phyloP scores from a whole-genome alignment of 805 yeast genomes.

The Candida montana region DNA sequence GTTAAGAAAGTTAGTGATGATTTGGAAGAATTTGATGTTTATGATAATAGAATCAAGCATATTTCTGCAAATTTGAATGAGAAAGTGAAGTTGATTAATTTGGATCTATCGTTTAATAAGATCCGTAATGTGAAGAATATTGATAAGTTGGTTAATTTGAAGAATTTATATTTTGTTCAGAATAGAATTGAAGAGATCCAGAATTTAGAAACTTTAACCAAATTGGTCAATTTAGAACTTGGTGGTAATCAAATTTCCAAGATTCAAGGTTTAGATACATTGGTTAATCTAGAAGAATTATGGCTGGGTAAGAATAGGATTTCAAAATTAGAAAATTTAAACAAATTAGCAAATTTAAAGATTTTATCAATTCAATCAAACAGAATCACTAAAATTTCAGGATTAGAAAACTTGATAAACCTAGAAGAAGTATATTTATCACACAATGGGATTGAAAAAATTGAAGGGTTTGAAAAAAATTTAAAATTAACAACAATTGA shows the following conservation, averaged over 20 bases:
- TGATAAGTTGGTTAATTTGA: constrained; percentile 53
- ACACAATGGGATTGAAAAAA: constrained; percentile 68
- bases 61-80: constrained; percentile 66
- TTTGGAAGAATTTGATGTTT: constrained; percentile 77
- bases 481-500: constrained; percentile 68
- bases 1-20: constrained; percentile 55
- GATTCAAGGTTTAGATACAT: constrained; percentile 51
- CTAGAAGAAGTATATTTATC: constrained; percentile 85
- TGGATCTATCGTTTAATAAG: constrained; percentile 88
- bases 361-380: constrained; percentile 88
- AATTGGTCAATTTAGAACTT: constrained; percentile 69
- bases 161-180: constrained; percentile 79
- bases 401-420: constrained; percentile 63
- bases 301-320: constrained; percentile 94
- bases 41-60: constrained; percentile 87
- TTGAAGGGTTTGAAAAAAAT: constrained; percentile 76
- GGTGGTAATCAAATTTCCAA: constrained; percentile 78
- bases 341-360: constrained; percentile 52
- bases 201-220: constrained; percentile 50
- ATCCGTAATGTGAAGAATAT: constrained; percentile 81
- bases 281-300: constrained; percentile 60
- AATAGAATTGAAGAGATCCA: constrained; percentile 74
- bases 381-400: constrained; percentile 71
- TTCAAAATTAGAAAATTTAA: constrained; percentile 55
- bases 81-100: constrained; percentile 46